Percentiles rank a stretch among this genome's conserved stretches.
These are phyloP conservation scores for Viridothelium virens DNA, from an alignment of 495 filamentous ascomycete species.

Conservation along the genomic window DNA sequence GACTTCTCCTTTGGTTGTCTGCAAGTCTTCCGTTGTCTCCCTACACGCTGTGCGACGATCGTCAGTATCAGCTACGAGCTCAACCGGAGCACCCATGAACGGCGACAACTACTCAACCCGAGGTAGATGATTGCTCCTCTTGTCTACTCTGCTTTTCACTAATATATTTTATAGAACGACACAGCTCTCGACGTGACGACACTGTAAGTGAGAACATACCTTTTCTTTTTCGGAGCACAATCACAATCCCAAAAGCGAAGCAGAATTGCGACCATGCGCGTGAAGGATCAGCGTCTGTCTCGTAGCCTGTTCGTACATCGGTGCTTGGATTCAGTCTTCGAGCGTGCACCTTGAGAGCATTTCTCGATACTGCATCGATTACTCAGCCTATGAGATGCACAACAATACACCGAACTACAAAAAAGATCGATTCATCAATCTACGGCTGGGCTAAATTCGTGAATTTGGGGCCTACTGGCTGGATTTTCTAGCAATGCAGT, in stretches of 20 bases:
- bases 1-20: background rate
- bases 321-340: no score
- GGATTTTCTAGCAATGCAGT: no score
- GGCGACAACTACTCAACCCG: conserved; percentile 76
- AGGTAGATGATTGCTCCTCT: conserved; percentile 46
- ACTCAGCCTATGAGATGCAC: no score
- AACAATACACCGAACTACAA: no score
- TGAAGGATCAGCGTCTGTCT: no score
- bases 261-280: background rate
- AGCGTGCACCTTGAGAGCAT: no score
- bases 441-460: no score
- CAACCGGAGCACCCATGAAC: conserved; percentile 56
- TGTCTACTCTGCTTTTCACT: background rate
- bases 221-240: conserved; percentile 42
- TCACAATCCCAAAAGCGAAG: conserved; percentile 59
- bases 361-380: no score
- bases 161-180: background rate
- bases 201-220: background rate
- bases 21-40: background rate
- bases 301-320: no score
- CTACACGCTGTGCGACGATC: background rate
- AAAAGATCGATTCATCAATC: no score
- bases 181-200: conserved; percentile 16
- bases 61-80: background rate
- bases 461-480: no score